Conservation (phyloP, 208 protist genomes). For the Wallacemonas sp. region DNA sequence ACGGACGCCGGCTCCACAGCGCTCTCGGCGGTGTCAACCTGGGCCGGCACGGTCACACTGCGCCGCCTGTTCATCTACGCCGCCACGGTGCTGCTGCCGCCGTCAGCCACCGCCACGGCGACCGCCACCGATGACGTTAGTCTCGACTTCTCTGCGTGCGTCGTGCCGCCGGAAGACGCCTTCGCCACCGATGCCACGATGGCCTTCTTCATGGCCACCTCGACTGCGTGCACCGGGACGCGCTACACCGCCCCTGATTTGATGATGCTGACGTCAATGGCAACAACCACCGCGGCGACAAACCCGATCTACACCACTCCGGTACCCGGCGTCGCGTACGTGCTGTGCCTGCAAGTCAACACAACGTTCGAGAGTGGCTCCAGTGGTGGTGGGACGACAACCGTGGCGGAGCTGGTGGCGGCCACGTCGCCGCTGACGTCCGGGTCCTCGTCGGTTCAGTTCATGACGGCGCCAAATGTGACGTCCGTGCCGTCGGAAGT, state of each 20-base stretch:
- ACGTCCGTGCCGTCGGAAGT: background rate
- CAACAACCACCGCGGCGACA: background rate
- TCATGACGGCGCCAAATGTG: background rate
- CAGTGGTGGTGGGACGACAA: no score
- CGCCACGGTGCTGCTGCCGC: background rate
- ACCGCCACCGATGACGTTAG: background rate
- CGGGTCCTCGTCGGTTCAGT: background rate
- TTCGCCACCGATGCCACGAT: background rate
- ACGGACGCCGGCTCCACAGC: no score
- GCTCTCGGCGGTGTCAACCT: no score
- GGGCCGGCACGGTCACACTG: background rate
- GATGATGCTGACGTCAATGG: no score
- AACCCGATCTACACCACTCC: background rate
- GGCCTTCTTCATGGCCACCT: background rate
- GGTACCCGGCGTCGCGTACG: background rate
- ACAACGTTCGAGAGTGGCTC: no score
- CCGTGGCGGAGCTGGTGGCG: background rate
- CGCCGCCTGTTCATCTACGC: background rate
- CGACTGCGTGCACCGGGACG: background rate
- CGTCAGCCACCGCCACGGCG: background rate
- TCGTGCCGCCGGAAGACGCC: background rate
- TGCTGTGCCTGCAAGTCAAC: constrained; percentile 3
- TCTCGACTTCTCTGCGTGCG: background rate
- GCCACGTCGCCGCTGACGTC: background rate
- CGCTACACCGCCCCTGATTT: background rate